Evolutionary conservation across 805 yeast species (phyloP), one percentile per base, ranked within the genome.

Genomic region (Myxozyma kluyveri): DNA sequence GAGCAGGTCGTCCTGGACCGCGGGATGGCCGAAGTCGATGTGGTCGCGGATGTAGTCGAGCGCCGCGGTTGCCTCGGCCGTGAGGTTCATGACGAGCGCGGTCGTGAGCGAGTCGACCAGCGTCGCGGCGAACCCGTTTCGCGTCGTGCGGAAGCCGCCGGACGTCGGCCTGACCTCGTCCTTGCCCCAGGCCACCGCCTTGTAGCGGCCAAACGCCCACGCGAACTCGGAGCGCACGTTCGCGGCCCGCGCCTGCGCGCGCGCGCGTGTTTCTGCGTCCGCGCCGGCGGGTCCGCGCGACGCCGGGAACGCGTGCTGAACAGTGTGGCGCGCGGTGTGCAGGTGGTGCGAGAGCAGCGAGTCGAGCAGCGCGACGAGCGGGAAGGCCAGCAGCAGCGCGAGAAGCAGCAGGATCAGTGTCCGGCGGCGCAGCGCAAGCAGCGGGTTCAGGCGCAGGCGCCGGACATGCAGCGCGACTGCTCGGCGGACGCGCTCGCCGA

Each of bases 61-160:
- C 1, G 73, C 72, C 14, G 56, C 59, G 1, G 63, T 51, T 37
- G 73, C 69, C 46, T 71, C 72, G 1, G 61, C 56, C 0, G 56
- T 56, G 47, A 69, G 62, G 4, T 63, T 68, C 67, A 74, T 66
- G 4, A 76, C 54, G 33, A 63, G 63, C 35, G 76, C 56, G 1
- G 78, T 70, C 50, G 76, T 79, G 27, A 76, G 57, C 1, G 76
- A 61, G 52, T 76, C 80, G 3, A 75, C 62, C 18, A 75, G 42
- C 1, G 75, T 69, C 0, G 75, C 68, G 6, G 76, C 71, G 77
- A 78, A 75, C 1, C 75, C 74, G 48, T 66, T 70, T 47, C 72
- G 69, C 1, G 74, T 61, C 47, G 68, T 67, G 10, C 31, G 54
- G 48, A 36, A 2, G 31, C 53, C 47, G 23, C 67, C 66, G 1